Evolutionary conservation across 2,329 filamentous ascomycete genomes (phyloP).

Genomic region (Aureobasidium vineae): DNA sequence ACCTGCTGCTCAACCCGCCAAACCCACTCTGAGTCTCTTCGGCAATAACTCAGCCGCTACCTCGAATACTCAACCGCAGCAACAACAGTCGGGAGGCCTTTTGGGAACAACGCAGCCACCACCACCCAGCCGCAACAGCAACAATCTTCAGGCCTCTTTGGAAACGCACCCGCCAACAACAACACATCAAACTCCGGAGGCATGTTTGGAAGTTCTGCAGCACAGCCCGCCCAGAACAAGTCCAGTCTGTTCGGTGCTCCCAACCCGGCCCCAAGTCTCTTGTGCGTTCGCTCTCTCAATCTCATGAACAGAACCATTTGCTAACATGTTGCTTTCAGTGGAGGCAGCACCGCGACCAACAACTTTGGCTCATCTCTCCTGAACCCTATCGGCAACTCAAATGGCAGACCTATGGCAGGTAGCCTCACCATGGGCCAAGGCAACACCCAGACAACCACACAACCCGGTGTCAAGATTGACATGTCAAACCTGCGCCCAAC

Average conservation of each 20-base stretch:
- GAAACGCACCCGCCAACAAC: neutral
- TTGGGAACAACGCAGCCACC: conserved; percentile 30
- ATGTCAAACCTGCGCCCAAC: conserved; percentile 75
- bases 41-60: conserved; percentile 28
- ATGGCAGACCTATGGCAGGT: conserved; percentile 35
- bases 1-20: conserved; percentile 16
- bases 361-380: conserved; percentile 32
- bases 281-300: conserved; percentile 30
- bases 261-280: conserved; percentile 22
- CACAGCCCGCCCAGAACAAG: conserved; percentile 28
- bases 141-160: conserved; percentile 31
- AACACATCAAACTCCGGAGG: neutral
- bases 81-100: conserved; percentile 33
- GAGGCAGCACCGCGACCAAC: conserved; percentile 32
- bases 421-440: conserved; percentile 51
- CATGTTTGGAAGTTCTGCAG: conserved; percentile 33
- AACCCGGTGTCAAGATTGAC: conserved; percentile 74
- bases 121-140: conserved; percentile 27
- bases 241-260: conserved; percentile 40
- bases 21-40: conserved; percentile 35
- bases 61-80: conserved; percentile 30
- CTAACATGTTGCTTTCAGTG: conserved; percentile 34
- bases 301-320: conserved; percentile 32
- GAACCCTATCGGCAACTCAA: conserved; percentile 22
- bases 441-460: conserved; percentile 47